Base-by-base conservation (phyloP, 2,329 filamentous ascomycete genomes). In the Sphaerostilbella broomeana region DNA sequence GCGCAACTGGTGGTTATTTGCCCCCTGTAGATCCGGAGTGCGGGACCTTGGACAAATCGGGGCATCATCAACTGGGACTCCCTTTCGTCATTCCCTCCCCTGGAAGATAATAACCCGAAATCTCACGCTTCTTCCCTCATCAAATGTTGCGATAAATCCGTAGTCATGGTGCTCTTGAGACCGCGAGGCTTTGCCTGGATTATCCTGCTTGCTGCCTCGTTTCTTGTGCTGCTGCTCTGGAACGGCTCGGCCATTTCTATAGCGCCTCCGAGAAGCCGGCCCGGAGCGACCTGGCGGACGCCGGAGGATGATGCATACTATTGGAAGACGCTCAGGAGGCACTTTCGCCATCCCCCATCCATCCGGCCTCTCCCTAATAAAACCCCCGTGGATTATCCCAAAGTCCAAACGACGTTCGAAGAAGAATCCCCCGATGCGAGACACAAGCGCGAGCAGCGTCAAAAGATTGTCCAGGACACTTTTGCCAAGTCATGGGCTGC, bases 401-500 rank as follows among this genome's bases (percentile, higher is more conserved):
- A 48, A 33, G 52, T 65, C 17, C 62, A 65, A 44, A 48, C 55
- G 3, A 37, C 40, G 0, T 63, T 63, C 35, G 28, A 40, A 1
- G 31, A 44, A 3, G 54, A 62, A 37, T 43, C 54, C 6, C 9
- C 32, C 5, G 27, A 40, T 3, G 36, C 32, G 10, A 21, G 11
- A 4, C 19, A 15, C 15, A 37, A 11, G 15, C 41, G 41, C 22
- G 33, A 41, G 54, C 13, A 49, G 36, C 59, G 60, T 9, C 56
- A 53, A 11, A 57, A 60, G 2, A 59, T 67, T 6, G 64, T 74
- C 19, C 66, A 64, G 28, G 53, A 52, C 1, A 59, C 61, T 0
- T 73, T 74, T 21, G 15, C 55, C 8, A 64, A 63, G 40, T 61
- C 58, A 35, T 73, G 74, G 73, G 56, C 61, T 4, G 65, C 68